Conservation (phyloP, 495 filamentous ascomycete species). For the Neurospora intermedia region DNA sequence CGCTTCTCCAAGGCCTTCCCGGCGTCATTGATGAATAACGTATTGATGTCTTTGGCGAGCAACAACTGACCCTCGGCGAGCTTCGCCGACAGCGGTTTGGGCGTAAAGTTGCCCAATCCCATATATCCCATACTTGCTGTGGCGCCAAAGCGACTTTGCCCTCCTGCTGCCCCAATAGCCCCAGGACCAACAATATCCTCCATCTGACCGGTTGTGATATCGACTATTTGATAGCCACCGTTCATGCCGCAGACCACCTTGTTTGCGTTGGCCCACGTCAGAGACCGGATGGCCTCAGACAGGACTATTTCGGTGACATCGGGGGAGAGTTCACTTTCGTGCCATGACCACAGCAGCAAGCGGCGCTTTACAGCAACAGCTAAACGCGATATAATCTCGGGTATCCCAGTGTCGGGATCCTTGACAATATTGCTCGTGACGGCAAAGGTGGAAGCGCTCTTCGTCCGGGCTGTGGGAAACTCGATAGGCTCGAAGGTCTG, state of each 20-base stretch:
- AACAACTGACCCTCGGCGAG: conserved; percentile 75
- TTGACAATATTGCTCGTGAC: conserved; percentile 91
- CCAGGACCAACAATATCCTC: conserved; percentile 74
- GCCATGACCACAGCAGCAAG: conserved; percentile 86
- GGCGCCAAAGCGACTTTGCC: conserved; percentile 52
- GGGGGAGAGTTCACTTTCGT: conserved; percentile 74
- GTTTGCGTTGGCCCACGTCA: conserved; percentile 83
- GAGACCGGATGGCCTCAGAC: conserved; percentile 64
- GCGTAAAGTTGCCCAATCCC: conserved; percentile 80
- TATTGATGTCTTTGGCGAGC: conserved; percentile 91
- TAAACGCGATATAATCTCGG: conserved; percentile 78
- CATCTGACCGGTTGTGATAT: conserved; percentile 60
- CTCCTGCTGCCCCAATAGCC: conserved; percentile 54
- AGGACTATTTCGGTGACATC: conserved; percentile 69
- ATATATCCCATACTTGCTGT: conserved; percentile 86
- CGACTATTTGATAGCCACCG: conserved; percentile 77
- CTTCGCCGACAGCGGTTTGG: conserved; percentile 76
- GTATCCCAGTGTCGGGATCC: conserved; percentile 75
- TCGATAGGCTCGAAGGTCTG: conserved; percentile 73
- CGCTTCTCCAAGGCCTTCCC: conserved; percentile 74
- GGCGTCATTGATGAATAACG: conserved; percentile 74
- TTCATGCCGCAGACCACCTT: conserved; percentile 80
- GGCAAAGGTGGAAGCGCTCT: conserved; percentile 79
- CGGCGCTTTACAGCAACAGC: conserved; percentile 89
- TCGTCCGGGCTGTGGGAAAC: conserved; percentile 54